Conservation (phyloP, 2,329 filamentous ascomycete genomes). For the Paraconiothyrium brasiliense region DNA sequence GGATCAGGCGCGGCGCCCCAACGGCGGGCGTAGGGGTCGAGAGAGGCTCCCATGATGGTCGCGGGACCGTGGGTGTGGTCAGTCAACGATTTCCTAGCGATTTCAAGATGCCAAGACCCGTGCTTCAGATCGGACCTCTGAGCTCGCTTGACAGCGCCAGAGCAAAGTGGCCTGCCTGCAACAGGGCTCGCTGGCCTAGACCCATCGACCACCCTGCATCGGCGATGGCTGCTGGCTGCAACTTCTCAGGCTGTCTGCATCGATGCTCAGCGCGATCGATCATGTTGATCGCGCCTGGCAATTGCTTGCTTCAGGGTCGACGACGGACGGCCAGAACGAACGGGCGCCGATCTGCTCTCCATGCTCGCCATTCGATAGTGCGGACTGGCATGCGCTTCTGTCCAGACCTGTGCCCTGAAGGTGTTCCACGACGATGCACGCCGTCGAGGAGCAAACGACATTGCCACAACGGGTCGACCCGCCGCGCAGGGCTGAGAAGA, state of each 20-base stretch:
- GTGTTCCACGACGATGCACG: not conserved
- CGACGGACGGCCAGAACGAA: not conserved
- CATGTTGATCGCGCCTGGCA: not conserved
- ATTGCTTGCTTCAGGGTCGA: not conserved
- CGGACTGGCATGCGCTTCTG: not conserved
- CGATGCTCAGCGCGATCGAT: conserved; percentile 7
- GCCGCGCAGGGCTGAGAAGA: conserved; percentile 9
- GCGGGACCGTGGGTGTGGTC: conserved; percentile 22
- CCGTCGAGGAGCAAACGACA: not conserved
- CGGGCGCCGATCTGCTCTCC: not conserved
- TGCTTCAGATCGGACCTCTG: conserved; percentile 26
- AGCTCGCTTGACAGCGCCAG: not conserved
- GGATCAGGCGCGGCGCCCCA: conserved; percentile 16
- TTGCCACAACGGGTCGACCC: conserved; percentile 11
- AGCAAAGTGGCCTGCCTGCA: not conserved
- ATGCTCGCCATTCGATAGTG: not conserved
- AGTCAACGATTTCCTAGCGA: conserved; percentile 28
- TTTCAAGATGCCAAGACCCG: conserved; percentile 27
- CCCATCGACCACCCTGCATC: conserved; percentile 16
- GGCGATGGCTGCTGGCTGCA: conserved; percentile 14
- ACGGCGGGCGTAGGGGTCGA: conserved; percentile 18
- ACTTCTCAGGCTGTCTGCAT: conserved; percentile 1
- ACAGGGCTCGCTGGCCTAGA: conserved; percentile 17
- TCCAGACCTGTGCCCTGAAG: not conserved
- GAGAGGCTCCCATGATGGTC: conserved; percentile 25